These are phyloP conservation scores for Diospyros lotus DNA, from an alignment of 148 eudicot genomes.

Conservation along the genomic window DNA sequence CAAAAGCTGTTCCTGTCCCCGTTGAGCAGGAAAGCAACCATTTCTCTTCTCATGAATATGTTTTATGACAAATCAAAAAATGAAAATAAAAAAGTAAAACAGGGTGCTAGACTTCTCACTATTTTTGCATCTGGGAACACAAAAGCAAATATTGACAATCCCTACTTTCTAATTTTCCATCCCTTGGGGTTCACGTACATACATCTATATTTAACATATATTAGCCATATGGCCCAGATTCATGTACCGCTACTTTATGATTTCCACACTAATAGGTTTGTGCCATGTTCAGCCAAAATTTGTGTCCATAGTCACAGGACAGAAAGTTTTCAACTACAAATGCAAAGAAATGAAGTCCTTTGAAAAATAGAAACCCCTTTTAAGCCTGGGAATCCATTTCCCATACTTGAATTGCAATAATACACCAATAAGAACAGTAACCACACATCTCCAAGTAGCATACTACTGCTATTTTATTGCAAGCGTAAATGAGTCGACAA, in stretches of 20 bases:
- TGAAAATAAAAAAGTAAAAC: not conserved
- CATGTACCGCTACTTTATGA: too few species aligned
- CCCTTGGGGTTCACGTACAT: too few species aligned
- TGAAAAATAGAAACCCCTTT: not conserved
- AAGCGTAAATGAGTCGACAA: not conserved
- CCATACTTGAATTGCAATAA: not conserved
- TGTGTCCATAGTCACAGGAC: not conserved
- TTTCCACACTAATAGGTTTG: not conserved
- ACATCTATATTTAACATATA: too few species aligned
- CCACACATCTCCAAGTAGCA: not conserved
- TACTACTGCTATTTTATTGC: too few species aligned
- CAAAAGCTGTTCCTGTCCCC: too few species aligned
- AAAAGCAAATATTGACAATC: too few species aligned
- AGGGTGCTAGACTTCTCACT: not conserved
- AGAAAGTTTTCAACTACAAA: constrained; percentile 1
- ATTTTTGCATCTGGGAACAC: too few species aligned
- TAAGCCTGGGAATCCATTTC: not conserved
- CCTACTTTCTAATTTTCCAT: too few species aligned
- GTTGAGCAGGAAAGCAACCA: too few species aligned
- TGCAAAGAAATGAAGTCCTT: constrained; percentile 3
- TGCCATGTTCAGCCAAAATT: constrained; percentile 1
- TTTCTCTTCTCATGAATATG: too few species aligned
- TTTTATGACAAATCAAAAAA: too few species aligned
- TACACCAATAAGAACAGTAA: not conserved
- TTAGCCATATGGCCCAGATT: too few species aligned